Percentiles rank a stretch among this genome's conserved stretches.
phyloP scores from a whole-genome alignment of 2,329 filamentous ascomycete genomes.

The Pseudogymnoascus sp. region DNA sequence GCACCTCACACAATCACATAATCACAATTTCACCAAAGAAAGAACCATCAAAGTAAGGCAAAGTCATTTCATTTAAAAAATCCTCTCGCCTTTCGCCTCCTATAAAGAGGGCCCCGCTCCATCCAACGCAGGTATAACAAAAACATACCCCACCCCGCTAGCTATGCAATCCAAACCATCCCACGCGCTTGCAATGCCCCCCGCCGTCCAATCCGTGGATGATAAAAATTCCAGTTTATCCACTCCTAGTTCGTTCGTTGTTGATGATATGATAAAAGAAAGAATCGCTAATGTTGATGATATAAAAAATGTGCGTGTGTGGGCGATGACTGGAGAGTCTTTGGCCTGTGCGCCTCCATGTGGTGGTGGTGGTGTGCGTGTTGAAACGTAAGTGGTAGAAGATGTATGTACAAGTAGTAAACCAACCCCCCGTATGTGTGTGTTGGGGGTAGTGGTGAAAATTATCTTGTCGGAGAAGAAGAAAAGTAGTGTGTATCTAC shows the following conservation, averaged over 20 bases:
- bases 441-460: background rate
- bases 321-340: background rate
- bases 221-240: background rate
- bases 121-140: too few relatives aligned
- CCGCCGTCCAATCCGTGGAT: background rate
- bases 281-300: background rate
- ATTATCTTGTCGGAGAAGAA: background rate
- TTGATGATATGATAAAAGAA: background rate
- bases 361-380: background rate
- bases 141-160: too few relatives aligned
- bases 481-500: background rate
- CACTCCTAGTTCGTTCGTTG: background rate
- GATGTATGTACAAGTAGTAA: background rate
- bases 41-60: too few relatives aligned
- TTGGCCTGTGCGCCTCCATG: background rate
- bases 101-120: too few relatives aligned
- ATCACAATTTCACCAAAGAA: too few relatives aligned
- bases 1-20: too few relatives aligned
- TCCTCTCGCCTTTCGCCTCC: too few relatives aligned
- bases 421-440: background rate
- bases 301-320: background rate
- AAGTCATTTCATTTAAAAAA: too few relatives aligned
- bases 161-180: too few relatives aligned
- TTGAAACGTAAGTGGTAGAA: background rate
- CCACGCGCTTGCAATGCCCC: background rate